A percentile compares a stretch with the other conserved stretches of the same genome.
These are phyloP conservation scores for Zopfia rhizophila DNA, from an alignment of 2,329 filamentous ascomycete genomes.

Conservation along the genomic window DNA sequence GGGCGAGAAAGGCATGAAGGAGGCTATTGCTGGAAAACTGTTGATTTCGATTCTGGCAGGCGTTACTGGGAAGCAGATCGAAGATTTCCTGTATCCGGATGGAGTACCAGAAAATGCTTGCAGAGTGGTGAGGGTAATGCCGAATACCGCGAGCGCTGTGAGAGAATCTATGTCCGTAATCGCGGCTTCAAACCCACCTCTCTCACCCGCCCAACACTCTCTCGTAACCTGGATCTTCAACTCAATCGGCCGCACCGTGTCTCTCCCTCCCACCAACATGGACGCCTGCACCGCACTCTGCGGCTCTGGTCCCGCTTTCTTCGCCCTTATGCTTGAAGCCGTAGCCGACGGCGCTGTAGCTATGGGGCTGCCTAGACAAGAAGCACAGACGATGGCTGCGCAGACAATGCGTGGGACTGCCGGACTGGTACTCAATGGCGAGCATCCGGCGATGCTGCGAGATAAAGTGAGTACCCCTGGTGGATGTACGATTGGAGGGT, in stretches of 20 bases:
- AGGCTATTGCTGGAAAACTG: slow-evolving; percentile 81
- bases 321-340: slow-evolving; percentile 78
- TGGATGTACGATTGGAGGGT: slow-evolving; percentile 79
- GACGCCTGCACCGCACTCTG: slow-evolving; percentile 79
- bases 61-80: slow-evolving; percentile 75
- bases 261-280: slow-evolving; percentile 74
- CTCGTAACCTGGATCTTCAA: slow-evolving; percentile 82
- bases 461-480: slow-evolving; percentile 83
- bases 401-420: slow-evolving; percentile 82
- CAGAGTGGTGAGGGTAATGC: slow-evolving; percentile 81
- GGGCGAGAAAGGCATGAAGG: slow-evolving; percentile 71
- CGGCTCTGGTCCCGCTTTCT: slow-evolving; percentile 80
- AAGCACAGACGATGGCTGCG: slow-evolving; percentile 80
- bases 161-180: slow-evolving; percentile 85
- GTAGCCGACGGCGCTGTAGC: slow-evolving; percentile 81
- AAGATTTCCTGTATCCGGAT: slow-evolving; percentile 68
- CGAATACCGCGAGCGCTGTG: slow-evolving; percentile 83
- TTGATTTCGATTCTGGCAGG: slow-evolving; percentile 85
- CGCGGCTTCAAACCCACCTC: slow-evolving; percentile 68
- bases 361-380: slow-evolving; percentile 77
- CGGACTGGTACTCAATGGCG: slow-evolving; percentile 73
- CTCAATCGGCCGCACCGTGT: slow-evolving; percentile 75
- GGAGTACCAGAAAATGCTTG: slow-evolving; percentile 62
- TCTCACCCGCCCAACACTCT: slow-evolving; percentile 62
- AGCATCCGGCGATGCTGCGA: slow-evolving; percentile 78